Conservation (phyloP, 805 yeast genomes). For the Cyberlindnera mycetangii region DNA sequence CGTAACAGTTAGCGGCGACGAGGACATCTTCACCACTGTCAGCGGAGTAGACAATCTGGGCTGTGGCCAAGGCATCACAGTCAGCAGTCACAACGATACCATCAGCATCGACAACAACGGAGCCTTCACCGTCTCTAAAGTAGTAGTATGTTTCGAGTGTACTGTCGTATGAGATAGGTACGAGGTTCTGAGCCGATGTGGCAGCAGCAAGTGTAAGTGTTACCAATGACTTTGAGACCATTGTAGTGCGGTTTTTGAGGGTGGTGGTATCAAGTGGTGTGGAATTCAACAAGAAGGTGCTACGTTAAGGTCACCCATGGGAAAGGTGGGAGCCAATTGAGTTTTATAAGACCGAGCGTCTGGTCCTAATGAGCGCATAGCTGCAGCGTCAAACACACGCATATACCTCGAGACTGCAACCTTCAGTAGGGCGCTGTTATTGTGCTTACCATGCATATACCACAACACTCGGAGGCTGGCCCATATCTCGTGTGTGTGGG, state of each 20-base stretch:
- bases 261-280: neutral
- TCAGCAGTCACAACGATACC: constrained; percentile 21
- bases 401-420: too few relatives aligned
- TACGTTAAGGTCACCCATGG: too few relatives aligned
- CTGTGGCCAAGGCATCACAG: constrained; percentile 19
- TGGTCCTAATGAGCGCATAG: neutral
- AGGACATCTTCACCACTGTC: constrained; percentile 16
- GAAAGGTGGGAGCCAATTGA: constrained; percentile 8
- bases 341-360: constrained; percentile 4
- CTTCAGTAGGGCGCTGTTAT: too few relatives aligned
- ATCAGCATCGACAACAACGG: constrained; percentile 7
- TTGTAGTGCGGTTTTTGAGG: neutral
- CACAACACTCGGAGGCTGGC: neutral
- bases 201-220: constrained; percentile 19
- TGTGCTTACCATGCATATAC: neutral
- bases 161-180: constrained; percentile 18
- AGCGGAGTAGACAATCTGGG: constrained; percentile 23
- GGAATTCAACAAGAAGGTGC: too few relatives aligned
- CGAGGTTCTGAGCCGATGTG: constrained; percentile 21
- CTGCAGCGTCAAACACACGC: neutral
- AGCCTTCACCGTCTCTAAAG: constrained; percentile 20
- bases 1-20: constrained; percentile 25
- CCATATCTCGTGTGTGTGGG: neutral
- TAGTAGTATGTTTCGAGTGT: constrained; percentile 22
- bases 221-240: constrained; percentile 7